Percentiles rank a stretch among this genome's conserved stretches.
Conservation (phyloP, 805 yeast genomes). For the Candida verbasci region DNA sequence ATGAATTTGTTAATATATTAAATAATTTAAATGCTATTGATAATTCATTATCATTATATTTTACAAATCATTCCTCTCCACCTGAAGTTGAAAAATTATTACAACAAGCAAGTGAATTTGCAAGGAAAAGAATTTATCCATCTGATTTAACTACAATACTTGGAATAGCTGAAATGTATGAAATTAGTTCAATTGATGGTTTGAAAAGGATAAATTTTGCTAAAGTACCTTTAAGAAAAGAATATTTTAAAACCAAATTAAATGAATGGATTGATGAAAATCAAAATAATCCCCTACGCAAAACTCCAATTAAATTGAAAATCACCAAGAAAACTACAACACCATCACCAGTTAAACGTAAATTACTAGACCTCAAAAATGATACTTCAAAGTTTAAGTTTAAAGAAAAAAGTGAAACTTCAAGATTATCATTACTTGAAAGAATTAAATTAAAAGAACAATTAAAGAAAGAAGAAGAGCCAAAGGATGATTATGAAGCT, state of each 20-base stretch:
- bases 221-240: constrained; percentile 13
- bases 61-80: constrained; percentile 24
- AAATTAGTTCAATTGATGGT: constrained; percentile 9
- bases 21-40: constrained; percentile 24
- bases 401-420: constrained; percentile 20
- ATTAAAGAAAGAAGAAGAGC: constrained; percentile 14
- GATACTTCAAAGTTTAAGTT: constrained; percentile 33
- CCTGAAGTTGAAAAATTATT: constrained; percentile 20
- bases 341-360: constrained; percentile 10
- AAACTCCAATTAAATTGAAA: constrained; percentile 4
- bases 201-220: constrained; percentile 7
- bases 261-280: constrained; percentile 21
- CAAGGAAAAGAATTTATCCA: constrained; percentile 15
- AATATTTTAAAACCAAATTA: constrained; percentile 12
- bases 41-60: constrained; percentile 28
- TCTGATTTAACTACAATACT: constrained; percentile 16
- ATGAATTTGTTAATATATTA: constrained; percentile 3
- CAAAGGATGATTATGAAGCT: constrained; percentile 18
- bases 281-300: constrained; percentile 5
- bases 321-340: constrained; percentile 9
- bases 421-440: constrained; percentile 32
- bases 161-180: constrained; percentile 15
- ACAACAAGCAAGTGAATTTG: constrained; percentile 15
- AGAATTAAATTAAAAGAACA: constrained; percentile 35
- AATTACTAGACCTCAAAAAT: constrained; percentile 23